Evolutionary conservation across 2,329 filamentous ascomycete species (phyloP).

Genomic region (Trichophyton schoenleinii): DNA sequence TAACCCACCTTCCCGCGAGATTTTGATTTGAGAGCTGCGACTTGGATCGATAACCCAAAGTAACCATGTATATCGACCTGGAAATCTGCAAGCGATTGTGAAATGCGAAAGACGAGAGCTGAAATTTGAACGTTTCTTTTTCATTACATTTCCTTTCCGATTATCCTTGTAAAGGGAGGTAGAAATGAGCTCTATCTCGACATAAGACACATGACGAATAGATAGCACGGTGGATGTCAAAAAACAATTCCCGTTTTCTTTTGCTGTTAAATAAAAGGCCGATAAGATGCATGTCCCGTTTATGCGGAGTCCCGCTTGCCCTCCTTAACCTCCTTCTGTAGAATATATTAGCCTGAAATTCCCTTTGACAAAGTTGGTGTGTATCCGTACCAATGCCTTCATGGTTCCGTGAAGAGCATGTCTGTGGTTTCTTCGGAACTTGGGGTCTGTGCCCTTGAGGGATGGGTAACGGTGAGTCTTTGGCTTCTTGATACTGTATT

Average conservation of each 20-base stretch:
- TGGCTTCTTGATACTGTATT: constrained; percentile 93
- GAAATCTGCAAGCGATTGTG: not conserved
- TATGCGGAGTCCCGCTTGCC: constrained; percentile 84
- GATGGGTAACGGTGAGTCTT: constrained; percentile 98
- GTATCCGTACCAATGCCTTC: constrained; percentile 76
- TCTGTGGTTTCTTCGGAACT: constrained; percentile 99
- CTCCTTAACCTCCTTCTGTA: constrained; percentile 93
- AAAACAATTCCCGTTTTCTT: not conserved
- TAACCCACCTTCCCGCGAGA: not conserved
- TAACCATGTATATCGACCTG: not conserved
- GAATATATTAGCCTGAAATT: constrained; percentile 23
- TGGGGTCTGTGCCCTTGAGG: constrained; percentile 96
- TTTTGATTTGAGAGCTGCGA: not conserved
- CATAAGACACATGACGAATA: constrained; percentile 15
- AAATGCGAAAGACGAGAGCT: not conserved
- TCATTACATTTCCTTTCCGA: constrained; percentile 5
- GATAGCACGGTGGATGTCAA: not conserved
- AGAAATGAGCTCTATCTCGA: constrained; percentile 8
- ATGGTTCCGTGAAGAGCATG: constrained; percentile 98
- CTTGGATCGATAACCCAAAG: not conserved
- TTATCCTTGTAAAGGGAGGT: not conserved
- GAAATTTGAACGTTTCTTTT: constrained; percentile 2
- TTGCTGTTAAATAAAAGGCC: constrained; percentile 1
- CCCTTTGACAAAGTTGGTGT: not conserved
- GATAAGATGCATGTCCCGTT: constrained; percentile 25